These are phyloP conservation scores for Stagonosporopsis vannaccii DNA, from an alignment of 2,329 filamentous ascomycete species.

Conservation along the genomic window DNA sequence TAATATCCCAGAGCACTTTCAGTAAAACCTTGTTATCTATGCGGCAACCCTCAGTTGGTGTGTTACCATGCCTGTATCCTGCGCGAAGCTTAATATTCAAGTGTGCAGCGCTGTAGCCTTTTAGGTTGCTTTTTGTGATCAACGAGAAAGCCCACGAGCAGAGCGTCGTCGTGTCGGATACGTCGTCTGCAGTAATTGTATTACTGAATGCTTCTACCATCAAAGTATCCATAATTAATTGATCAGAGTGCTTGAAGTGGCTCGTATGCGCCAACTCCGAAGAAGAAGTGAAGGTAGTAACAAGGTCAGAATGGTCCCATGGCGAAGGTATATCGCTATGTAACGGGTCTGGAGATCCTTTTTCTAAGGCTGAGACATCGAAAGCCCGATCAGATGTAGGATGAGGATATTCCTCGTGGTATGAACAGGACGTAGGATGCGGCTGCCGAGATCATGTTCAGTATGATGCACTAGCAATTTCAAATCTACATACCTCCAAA, in stretches of 20 bases:
- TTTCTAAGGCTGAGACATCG: too few relatives aligned
- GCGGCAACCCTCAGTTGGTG: neutral
- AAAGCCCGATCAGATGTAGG: neutral
- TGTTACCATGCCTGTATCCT: neutral
- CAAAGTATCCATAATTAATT: neutral
- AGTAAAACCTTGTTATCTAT: neutral
- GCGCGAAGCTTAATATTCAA: neutral
- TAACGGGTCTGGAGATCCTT: neutral
- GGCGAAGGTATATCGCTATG: neutral
- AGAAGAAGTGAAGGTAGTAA: neutral
- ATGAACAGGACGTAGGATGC: neutral
- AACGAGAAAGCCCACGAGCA: neutral
- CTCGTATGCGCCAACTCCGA: too few relatives aligned
- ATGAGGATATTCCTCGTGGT: neutral
- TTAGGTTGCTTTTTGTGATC: neutral
- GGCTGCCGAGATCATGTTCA: neutral
- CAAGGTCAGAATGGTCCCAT: neutral
- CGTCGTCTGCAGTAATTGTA: neutral
- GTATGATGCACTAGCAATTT: neutral
- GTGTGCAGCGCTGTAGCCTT: constrained; percentile 1
- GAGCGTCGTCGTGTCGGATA: constrained; percentile 1
- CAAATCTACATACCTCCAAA: neutral
- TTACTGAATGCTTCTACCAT: constrained; percentile 1
- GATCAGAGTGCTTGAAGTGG: neutral
- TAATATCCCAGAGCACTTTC: neutral